Percentiles rank a stretch among this genome's conserved stretches.
Evolutionary conservation across 2,329 filamentous ascomycete species (phyloP).

Genomic region (Exophiala dermatitidis): DNA sequence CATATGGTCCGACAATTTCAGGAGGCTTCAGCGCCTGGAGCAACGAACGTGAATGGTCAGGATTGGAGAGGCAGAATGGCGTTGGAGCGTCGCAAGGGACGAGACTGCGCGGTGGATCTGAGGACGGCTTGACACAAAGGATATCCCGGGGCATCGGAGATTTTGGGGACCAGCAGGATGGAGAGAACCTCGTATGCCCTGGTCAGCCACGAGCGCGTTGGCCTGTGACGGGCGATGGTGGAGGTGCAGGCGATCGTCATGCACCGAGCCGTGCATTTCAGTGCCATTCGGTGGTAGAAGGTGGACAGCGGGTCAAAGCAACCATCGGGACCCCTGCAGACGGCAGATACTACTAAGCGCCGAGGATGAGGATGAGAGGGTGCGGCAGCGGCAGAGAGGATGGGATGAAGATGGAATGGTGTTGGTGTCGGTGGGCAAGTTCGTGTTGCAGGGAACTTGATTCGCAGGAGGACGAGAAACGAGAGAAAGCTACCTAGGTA

Average conservation of each 20-base stretch:
- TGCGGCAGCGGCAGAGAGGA: slow-evolving; percentile 8
- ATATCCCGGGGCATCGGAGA: slow-evolving; percentile 14
- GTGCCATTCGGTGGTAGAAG: no score
- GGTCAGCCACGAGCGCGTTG: slow-evolving; percentile 15
- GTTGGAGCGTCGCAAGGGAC: neutral
- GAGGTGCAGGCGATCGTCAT: slow-evolving; percentile 17
- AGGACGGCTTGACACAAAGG: neutral
- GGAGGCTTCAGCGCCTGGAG: slow-evolving; percentile 21
- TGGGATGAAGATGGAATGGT: neutral
- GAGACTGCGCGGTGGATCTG: neutral
- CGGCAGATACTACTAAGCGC: slow-evolving; percentile 15
- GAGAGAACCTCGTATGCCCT: slow-evolving; percentile 2
- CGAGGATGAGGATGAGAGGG: slow-evolving; percentile 18
- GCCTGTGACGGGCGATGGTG: slow-evolving; percentile 8
- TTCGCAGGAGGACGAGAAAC: neutral
- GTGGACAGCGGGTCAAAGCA: no score
- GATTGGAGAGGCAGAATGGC: slow-evolving; percentile 2
- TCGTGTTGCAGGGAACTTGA: neutral
- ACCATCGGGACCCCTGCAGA: neutral
- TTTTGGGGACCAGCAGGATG: slow-evolving; percentile 21
- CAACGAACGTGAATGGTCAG: slow-evolving; percentile 11
- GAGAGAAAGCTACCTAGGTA: no score
- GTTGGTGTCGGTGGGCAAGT: neutral
- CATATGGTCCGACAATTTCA: slow-evolving; percentile 19
- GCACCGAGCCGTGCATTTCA: neutral